Base-by-base conservation (phyloP, 495 filamentous ascomycete genomes). In the Terfezia boudieri region DNA sequence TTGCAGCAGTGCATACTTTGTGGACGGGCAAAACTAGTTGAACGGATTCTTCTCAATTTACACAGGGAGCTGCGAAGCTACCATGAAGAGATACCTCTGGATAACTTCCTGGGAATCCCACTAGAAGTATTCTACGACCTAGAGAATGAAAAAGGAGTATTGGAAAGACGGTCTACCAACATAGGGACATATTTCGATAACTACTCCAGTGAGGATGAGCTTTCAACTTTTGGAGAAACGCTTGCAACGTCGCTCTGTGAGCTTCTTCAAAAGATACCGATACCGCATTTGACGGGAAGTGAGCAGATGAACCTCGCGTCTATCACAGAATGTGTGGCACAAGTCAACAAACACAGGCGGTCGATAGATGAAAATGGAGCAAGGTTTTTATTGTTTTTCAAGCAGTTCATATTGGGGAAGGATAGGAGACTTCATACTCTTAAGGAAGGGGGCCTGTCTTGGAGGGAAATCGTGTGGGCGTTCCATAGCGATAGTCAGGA, bases 381-480 rank as follows among this genome's bases (percentile, higher is more conserved):
- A n/a, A 76, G 84, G 38, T 96, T 84, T 67, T 75, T 94, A 67
- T 71, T 94, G 23, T 92, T 90, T 66, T 93, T 92, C 70, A 74
- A 84, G 14, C 85, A 93, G 58, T 80, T 90, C 64, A 81, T 79
- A 54, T 70, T 96, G 37, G 75, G 80, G 36, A 53, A 55, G 9
- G 54, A 81, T 74, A 66, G 71, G 73, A 46, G 41, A 20, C 12
- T 46, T 46, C 4, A 20, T 14, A 20, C 41, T 14, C 14, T 14
- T 14, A 46, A 46, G 4, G 41, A 46, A 46, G 26, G 26, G 49
- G 72, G 77, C 17, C 77, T 95, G 59, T 82, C 83, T 5, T 99
- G 87, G 85, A 73, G 92, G 66, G 89, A 95, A 61, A 89, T 94
- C 55, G 81, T 82, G 50, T 96, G 89, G 87, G 92, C 89, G 20